Base-by-base conservation (phyloP, 306 rosid genomes). In the Fagus sylvatica region DNA sequence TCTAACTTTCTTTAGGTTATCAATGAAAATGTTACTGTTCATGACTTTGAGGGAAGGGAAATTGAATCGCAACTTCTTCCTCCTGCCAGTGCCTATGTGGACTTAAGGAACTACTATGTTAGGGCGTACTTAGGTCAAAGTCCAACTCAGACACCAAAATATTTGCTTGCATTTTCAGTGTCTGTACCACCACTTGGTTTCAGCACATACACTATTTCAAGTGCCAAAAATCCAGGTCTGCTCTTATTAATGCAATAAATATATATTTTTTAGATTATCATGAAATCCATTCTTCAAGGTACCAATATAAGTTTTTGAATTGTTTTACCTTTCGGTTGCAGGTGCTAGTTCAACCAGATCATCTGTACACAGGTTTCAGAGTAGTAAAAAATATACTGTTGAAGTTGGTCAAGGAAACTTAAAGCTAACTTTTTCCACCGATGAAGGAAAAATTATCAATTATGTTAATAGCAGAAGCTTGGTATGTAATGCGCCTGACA, bases 271-370 rank as follows among this genome's bases (percentile, higher is more conserved):
- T 30, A 15, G 15, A 42, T 43, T 72, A 22, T 37, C n/a, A n/a
- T 41, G 39, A 49, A 37, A 42, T 61, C 78, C 66, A 59, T 41
- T 84, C 73, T 80, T 72, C 59, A 22, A 74, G 74, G 40, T 54
- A 77, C 16, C 71, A 76, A 28, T 71, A 42, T 62, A 17, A 69
- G 43, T 67, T 73, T 81, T 13, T 74, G 39, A 75, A 69, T 60
- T 46, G 9, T 39, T 86, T 77, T 77, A 15, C 37, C 59, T 76
- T 53, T 66, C 82, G 64, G 72, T 71, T 87, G 73, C 72, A 94
- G 98, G 93, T 62, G 54, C 60, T 69, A 46, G 81, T 57, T 74
- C 89, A 69, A 82, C 83, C 69, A 92, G 85, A 88, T 94, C 97
- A 62, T 81, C 87, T 32, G 68, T 78, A 60, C 48, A 77, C 53